Evolutionary conservation across 176 grass and related monocot genomes (phyloP), one percentile per base, ranked within the genome.

Genomic region (Oryza longistaminata): DNA sequence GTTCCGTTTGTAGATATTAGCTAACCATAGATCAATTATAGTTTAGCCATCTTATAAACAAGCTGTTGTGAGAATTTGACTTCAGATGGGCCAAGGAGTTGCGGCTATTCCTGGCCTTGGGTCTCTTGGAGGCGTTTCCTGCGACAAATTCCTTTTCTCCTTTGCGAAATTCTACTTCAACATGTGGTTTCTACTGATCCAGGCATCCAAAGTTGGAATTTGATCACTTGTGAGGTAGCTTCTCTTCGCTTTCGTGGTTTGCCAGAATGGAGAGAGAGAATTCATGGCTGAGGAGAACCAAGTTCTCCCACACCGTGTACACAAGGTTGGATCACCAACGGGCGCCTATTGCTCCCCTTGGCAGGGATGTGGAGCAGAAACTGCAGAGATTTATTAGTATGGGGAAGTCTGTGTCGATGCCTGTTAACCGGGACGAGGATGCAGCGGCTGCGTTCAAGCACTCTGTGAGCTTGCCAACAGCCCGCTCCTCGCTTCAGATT

Each of bases 201-300:
- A 83, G 60, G 71, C 46, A 45, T 92, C 74, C 64, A 75, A 85
- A 69, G 82, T 86, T 29, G 83, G 87, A 53, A 83, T 89, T 73
- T 88, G 82, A 89, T 53, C 35, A 16, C 42, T n/a, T 82, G 10
- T 6, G 22, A 6, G 22, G 10, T 68, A n/a, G 68, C 3, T 34
- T 74, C 60, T 84, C 37, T 61, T 58, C n/a, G 37, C 61, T 71
- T 84, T 34, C 35, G 64, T 64, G 9, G 26, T 77, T 77, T 67
- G 31, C 3, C 2, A 43, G 24, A 2, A 95, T 95, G 93, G 93
- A 88, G 66, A 40, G 88, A 15, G 75, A 92, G 31, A 74, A 42
- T 69, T 90, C 90, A 17, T 92, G 88, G 93, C 25, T 95, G 71
- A 77, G 86, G 83, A 85, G 92, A 81, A 65, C 86, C 7, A 92